Evolutionary conservation across 2,329 filamentous ascomycete species (phyloP), one percentile per base, ranked within the genome.

Genomic region (Colletotrichum sansevieriae): DNA sequence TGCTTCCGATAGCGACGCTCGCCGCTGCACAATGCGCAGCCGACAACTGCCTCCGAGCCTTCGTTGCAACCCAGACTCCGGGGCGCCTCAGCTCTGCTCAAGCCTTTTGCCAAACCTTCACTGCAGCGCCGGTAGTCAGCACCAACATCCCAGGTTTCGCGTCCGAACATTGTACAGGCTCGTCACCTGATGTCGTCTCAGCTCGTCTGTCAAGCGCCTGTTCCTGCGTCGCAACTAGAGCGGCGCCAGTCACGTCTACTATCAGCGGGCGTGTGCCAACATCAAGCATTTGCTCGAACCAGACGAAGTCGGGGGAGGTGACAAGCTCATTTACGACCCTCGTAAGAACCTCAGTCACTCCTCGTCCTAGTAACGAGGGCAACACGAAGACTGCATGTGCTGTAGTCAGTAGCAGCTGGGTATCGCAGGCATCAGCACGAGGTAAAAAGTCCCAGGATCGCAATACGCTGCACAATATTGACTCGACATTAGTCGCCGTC

Each of bases 41-140:
- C 22, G 78, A 80, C 72, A 77, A 78, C 67, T 80, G 79, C 71
- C 74, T 79, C 35, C 76, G 77, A 33, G 78, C 78, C 25, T 57
- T 80, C 63, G 71, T 75, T 25, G 77, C 78, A 22, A 79, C 74
- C 4, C 74, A 76, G 62, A 76, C 66, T 13, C 76, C 76, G 3
- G 75, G 75, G 49, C 76, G 75, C 37, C 68, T 79, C 8, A 63
- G 74, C 61, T 71, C 72, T 41, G 77, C 77, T 12, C 72, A 72
- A 63, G 65, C 74, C 1, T 79, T 79, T 68, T 80, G 78, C 70
- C 72, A 1, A 10, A 54, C 58, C n/a, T 62, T 62, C 58, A 33
- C 35, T 25, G 20, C 33, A 9, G 12, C 25, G 18, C 4, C 33
- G 29, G 58, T 62, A 8, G 58, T 33, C 46, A 39, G 20, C 20